Percentiles rank a stretch among this genome's conserved stretches.
Conservation (phyloP, 768 basidiomycete species). For the Wakefieldia striispora region DNA sequence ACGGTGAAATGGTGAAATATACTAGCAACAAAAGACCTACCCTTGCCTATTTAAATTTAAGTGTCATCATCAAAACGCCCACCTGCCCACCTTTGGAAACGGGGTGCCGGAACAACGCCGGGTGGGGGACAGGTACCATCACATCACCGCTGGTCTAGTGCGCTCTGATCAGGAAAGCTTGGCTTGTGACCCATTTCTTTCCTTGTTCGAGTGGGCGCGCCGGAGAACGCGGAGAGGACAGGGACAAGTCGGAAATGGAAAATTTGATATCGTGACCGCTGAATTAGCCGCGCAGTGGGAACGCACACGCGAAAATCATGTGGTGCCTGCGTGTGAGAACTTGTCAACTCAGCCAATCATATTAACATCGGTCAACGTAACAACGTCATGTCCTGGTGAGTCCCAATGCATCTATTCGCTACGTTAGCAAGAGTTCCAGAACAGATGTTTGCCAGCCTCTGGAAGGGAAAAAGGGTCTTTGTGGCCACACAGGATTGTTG, state of each 20-base stretch:
- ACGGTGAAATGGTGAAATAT: conserved; percentile 4
- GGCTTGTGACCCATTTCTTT: conserved; percentile 1
- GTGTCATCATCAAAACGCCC: neutral
- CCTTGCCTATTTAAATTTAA: conserved; percentile 15
- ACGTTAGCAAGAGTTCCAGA: neutral
- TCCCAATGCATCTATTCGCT: too few relatives aligned
- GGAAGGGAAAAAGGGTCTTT: neutral
- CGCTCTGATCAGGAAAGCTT: conserved; percentile 1
- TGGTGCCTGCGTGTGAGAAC: conserved; percentile 1
- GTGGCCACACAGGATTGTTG: too few relatives aligned
- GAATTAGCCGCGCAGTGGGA: conserved; percentile 9
- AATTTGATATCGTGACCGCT: conserved; percentile 17
- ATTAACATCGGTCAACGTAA: conserved; percentile 2
- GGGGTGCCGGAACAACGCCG: conserved; percentile 1
- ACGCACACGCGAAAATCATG: conserved; percentile 15
- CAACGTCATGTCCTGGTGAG: neutral
- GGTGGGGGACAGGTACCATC: conserved; percentile 19
- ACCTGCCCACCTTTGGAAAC: conserved; percentile 9
- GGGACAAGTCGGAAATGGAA: conserved; percentile 10
- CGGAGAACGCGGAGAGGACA: conserved; percentile 9
- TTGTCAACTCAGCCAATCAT: conserved; percentile 2
- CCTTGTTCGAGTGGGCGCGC: conserved; percentile 1
- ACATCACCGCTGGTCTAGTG: conserved; percentile 7
- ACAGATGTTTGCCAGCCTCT: neutral
- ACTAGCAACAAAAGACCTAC: neutral